Base-by-base conservation (phyloP, 768 basidiomycete species). In the Candolleomyces eurysporus region DNA sequence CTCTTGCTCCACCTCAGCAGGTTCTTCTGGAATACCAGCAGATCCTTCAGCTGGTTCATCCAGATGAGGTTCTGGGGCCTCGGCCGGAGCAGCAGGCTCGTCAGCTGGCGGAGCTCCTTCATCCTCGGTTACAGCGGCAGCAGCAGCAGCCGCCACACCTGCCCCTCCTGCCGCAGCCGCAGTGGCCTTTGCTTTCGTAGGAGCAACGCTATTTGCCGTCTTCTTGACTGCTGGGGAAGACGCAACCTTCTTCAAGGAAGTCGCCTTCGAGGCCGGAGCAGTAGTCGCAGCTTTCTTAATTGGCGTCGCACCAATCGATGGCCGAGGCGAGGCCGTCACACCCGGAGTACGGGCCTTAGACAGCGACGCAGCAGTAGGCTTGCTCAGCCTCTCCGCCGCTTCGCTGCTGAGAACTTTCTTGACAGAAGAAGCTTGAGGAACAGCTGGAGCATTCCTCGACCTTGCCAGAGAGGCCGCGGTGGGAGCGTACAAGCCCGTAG, bases 391-490 rank as follows among this genome's bases (percentile, higher is more conserved):
- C 61, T 90, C 88, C 11, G 87, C 78, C 0, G 79, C 79, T 52
- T 76, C 82, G 61, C 78, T 79, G 60, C 82, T 82, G 49, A 85
- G 65, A 0, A 82, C 79, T n/a, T 74, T 68, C 71, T 87, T 88
- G 75, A 82, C 85, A 19, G 74, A 72, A 0, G 87, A 80, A 0
- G 78, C 76, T 0, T 84, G 79, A 7, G 78, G 73, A 1, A 72
- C 73, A 0, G 85, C 79, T 7, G 78, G 73, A 0, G 72, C 74
- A 67, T 82, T 84, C 53, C 89, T 86, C 39, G 87, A 79, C 54
- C 79, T 82, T 0, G 92, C 92, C 8, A 93, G 82, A 9, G 91
- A 91, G 3, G 91, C 89, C 0, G 91, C 92, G 0, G 92, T 94
- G 0, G 92, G 92, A 7, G 92, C 91, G 67, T 88, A 92, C 21